Evolutionary conservation across 139 green algal species (phyloP).

Genomic region (Pleodorina starrii): DNA sequence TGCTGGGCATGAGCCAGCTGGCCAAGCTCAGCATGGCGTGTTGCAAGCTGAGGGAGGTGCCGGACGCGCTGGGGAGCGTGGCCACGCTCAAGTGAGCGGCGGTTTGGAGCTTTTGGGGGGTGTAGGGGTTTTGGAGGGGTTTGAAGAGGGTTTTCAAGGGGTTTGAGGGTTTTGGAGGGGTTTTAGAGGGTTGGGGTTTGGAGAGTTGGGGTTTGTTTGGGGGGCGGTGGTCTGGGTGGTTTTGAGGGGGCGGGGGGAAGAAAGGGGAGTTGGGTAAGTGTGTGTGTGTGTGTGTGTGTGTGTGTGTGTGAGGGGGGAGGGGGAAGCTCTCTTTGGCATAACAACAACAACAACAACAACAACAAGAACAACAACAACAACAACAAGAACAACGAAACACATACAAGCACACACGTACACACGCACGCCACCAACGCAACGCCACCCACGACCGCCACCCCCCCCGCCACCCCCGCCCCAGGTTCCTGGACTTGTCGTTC

Average conservation of each 20-base stretch:
- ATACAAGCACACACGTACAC: neutral
- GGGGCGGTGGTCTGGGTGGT: neutral
- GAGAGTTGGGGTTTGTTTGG: no score
- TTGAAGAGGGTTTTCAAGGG: no score
- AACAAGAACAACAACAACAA: no score
- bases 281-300: neutral
- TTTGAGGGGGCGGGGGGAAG: neutral
- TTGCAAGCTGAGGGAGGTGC: conserved; percentile 57
- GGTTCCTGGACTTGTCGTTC: conserved; percentile 68
- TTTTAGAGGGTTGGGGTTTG: no score
- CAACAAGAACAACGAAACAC: no score
- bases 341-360: no score
- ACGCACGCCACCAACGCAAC: neutral
- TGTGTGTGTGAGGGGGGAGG: neutral
- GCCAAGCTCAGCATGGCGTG: conserved; percentile 71
- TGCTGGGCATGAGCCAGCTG: conserved; percentile 56
- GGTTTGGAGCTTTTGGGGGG: neutral
- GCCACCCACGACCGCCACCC: no score
- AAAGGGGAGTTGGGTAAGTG: neutral
- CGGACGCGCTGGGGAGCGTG: conserved; percentile 38
- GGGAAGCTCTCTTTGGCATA: no score
- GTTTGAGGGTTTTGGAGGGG: no score
- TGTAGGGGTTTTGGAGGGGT: no score
- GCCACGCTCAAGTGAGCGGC: conserved; percentile 42
- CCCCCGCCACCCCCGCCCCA: no score